These are phyloP conservation scores for Chytriomyces confervae DNA, from an alignment of 192 early-diverging fungal genomes.

Conservation along the genomic window DNA sequence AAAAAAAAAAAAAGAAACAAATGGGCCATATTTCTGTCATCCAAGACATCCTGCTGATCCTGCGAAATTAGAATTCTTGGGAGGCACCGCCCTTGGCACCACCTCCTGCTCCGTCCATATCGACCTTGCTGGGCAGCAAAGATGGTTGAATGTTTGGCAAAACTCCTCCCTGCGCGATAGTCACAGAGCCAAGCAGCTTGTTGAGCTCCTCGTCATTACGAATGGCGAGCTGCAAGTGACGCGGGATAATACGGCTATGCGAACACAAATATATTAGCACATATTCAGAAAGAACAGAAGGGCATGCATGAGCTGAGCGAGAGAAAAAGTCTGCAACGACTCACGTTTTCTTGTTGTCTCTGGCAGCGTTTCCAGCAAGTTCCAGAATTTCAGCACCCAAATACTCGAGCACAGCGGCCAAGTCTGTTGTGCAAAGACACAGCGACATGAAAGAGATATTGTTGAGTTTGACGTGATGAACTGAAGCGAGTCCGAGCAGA, in stretches of 20 bases:
- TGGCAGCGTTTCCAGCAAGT: constrained; percentile 91
- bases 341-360: constrained; percentile 83
- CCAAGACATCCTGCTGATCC: too few relatives aligned
- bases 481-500: too few relatives aligned
- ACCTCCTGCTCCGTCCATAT: neutral
- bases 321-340: too few relatives aligned
- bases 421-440: constrained; percentile 38
- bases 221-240: constrained; percentile 94
- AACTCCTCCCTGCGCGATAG: constrained; percentile 94
- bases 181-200: constrained; percentile 87
- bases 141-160: constrained; percentile 56
- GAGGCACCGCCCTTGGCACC: constrained; percentile 3
- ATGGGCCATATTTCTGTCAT: too few relatives aligned
- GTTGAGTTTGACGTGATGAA: too few relatives aligned
- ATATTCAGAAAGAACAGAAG: too few relatives aligned
- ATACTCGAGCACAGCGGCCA: constrained; percentile 94
- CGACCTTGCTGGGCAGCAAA: constrained; percentile 27
- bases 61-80: too few relatives aligned
- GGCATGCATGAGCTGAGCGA: too few relatives aligned
- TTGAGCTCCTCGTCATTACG: constrained; percentile 95
- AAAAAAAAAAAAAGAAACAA: too few relatives aligned
- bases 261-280: too few relatives aligned
- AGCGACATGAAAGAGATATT: too few relatives aligned
- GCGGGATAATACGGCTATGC: constrained; percentile 83
- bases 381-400: constrained; percentile 94